These are phyloP conservation scores for Aspergillus pseudoterreus DNA, from an alignment of 2,329 filamentous ascomycete species.

Conservation along the genomic window DNA sequence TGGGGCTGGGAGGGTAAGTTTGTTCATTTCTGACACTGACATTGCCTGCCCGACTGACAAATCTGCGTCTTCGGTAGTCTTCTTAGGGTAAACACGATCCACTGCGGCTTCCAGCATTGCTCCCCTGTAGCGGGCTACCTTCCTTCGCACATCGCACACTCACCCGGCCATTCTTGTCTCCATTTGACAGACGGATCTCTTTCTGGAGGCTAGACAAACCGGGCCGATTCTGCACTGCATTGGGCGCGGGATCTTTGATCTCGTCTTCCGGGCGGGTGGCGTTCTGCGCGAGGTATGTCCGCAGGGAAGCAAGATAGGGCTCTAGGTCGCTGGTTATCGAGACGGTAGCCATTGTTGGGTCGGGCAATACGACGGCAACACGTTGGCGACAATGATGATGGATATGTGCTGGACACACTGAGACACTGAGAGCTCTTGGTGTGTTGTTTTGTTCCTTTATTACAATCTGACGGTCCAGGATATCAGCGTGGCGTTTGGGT, in stretches of 20 bases:
- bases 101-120: background rate
- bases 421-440: background rate
- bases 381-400: too few species aligned
- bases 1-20: constrained; percentile 68
- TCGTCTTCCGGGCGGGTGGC: constrained; percentile 1
- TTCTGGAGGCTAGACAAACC: background rate
- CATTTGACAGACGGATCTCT: background rate
- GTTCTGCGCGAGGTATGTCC: constrained; percentile 19
- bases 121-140: background rate
- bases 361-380: background rate
- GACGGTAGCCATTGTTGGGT: constrained; percentile 24
- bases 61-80: constrained; percentile 23
- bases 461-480: constrained; percentile 12
- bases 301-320: constrained; percentile 28
- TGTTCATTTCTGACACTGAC: background rate
- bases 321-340: constrained; percentile 29
- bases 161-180: background rate
- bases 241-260: background rate
- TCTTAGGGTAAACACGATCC: constrained; percentile 32
- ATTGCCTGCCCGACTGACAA: background rate
- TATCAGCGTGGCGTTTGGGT: constrained; percentile 18
- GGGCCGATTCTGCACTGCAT: background rate
- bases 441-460: constrained; percentile 4
- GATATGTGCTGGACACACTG: too few species aligned
- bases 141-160: background rate